phyloP scores from a whole-genome alignment of 257 asterid species.

The Solanum chilense region DNA sequence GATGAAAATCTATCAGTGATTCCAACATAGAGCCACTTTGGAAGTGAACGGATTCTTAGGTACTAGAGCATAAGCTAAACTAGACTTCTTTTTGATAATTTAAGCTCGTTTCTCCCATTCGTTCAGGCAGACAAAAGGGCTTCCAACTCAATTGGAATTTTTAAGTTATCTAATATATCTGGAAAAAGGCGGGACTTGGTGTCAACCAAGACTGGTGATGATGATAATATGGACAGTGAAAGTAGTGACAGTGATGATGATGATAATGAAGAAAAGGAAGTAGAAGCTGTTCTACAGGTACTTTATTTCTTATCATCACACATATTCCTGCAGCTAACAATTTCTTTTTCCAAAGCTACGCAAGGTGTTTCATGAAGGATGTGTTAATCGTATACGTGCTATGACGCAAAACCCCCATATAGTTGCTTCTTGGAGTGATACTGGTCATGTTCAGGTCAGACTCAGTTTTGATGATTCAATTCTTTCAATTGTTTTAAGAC shows the following conservation, averaged over 20 bases:
- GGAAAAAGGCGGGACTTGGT: too few relatives aligned
- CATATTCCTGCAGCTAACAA: not conserved
- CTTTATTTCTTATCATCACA: too few relatives aligned
- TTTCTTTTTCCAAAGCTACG: too few relatives aligned
- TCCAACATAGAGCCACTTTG: not conserved
- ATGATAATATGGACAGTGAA: too few relatives aligned
- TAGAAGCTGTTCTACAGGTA: too few relatives aligned
- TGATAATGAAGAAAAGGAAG: slow-evolving; percentile 15
- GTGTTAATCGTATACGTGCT: slow-evolving; percentile 80
- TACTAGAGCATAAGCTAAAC: not conserved
- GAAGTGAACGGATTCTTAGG: not conserved
- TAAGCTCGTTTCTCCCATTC: too few relatives aligned
- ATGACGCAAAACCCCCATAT: slow-evolving; percentile 74
- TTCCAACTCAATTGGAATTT: too few relatives aligned
- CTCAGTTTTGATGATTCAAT: not conserved
- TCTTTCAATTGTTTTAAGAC: not conserved
- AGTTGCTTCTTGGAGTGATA: slow-evolving; percentile 87
- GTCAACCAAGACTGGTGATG: too few relatives aligned
- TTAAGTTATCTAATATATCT: too few relatives aligned
- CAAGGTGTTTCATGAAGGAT: slow-evolving; percentile 15
- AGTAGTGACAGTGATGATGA: too few relatives aligned
- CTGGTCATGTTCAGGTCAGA: slow-evolving; percentile 77
- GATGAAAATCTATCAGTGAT: not conserved
- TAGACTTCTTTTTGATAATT: not conserved
- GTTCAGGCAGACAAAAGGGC: too few relatives aligned